These are phyloP conservation scores for Trametes hirsuta DNA, from an alignment of 1,284 basidiomycete species.

Conservation along the genomic window DNA sequence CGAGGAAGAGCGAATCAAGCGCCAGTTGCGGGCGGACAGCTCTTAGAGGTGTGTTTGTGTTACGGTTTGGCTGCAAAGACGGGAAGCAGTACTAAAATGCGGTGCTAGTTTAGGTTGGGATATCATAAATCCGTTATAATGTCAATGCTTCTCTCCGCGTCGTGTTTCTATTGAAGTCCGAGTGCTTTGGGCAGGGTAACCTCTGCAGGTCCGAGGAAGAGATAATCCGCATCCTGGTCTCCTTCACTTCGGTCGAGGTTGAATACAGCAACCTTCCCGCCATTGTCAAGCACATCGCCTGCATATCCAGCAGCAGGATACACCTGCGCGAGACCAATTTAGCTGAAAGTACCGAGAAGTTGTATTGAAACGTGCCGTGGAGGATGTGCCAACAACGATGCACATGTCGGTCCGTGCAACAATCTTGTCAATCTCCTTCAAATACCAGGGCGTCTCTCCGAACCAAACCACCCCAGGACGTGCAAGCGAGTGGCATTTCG, in stretches of 20 bases:
- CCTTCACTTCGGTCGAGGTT: conserved; percentile 38
- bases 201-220: conserved; percentile 22
- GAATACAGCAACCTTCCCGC: conserved; percentile 61
- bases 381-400: conserved; percentile 67
- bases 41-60: not conserved
- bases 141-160: not conserved
- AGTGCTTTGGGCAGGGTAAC: conserved; percentile 19
- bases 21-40: not conserved
- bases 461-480: conserved; percentile 74
- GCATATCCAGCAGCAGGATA: conserved; percentile 52
- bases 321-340: conserved; percentile 36
- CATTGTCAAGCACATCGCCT: conserved; percentile 37
- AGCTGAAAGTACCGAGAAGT: not conserved
- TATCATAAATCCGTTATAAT: conserved; percentile 9
- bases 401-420: conserved; percentile 58
- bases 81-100: not conserved
- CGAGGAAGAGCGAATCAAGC: conserved; percentile 27
- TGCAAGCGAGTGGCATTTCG: conserved; percentile 50
- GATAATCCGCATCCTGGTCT: conserved; percentile 18
- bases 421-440: conserved; percentile 47
- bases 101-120: not conserved
- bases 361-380: conserved; percentile 45
- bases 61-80: not conserved
- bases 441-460: conserved; percentile 51
- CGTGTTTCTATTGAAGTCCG: conserved; percentile 8